Conservation (phyloP, 768 basidiomycete genomes). For the Exidia glandulosa region DNA sequence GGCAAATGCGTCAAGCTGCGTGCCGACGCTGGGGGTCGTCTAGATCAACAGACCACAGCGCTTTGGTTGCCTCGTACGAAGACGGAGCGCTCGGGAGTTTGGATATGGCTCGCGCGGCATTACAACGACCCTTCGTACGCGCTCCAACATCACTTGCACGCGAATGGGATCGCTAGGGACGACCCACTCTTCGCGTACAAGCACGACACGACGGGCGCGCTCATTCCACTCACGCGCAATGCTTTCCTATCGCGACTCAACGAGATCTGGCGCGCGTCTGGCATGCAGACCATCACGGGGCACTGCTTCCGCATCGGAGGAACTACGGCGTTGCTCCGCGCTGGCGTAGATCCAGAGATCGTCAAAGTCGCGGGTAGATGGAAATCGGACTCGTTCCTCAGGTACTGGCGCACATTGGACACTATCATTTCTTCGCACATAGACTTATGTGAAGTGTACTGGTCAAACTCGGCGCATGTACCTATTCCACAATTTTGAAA, state of each 20-base stretch:
- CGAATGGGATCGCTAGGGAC: not conserved
- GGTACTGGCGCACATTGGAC: not conserved
- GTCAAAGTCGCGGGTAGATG: not conserved
- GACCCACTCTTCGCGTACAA: not conserved
- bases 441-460: not conserved
- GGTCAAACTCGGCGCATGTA: too few species aligned
- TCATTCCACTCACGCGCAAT: not conserved
- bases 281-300: not conserved
- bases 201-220: not conserved
- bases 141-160: not conserved
- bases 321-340: not conserved
- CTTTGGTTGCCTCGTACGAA: not conserved
- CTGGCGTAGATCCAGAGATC: not conserved
- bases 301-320: not conserved
- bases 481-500: too few species aligned
- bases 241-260: not conserved
- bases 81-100: not conserved
- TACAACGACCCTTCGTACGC: not conserved
- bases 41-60: not conserved
- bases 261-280: not conserved
- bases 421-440: not conserved
- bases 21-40: not conserved
- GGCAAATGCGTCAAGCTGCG: not conserved
- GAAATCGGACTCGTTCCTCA: not conserved
- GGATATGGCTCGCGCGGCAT: not conserved